Conservation (phyloP, 345 rosid genomes). For the Mangifera indica region DNA sequence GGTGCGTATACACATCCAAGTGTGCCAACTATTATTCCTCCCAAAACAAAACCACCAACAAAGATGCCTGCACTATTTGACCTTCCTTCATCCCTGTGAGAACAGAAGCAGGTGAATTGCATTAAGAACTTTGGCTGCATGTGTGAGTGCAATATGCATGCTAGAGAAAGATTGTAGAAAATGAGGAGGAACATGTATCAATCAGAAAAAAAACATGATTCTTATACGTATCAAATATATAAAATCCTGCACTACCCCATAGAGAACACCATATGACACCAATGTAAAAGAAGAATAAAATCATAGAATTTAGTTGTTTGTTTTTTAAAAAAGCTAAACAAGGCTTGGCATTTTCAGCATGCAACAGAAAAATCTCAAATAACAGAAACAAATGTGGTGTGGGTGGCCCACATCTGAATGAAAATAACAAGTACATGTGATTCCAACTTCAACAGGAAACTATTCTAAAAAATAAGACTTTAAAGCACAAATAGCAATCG, state of each 20-base stretch:
- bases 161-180: neutral
- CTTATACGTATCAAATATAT: no score
- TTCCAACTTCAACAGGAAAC: neutral
- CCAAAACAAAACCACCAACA: constrained; percentile 89
- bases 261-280: no score
- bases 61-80: constrained; percentile 57
- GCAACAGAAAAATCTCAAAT: no score
- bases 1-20: constrained; percentile 97
- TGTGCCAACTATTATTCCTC: constrained; percentile 83
- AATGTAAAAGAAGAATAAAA: no score
- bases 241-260: no score
- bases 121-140: neutral
- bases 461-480: neutral
- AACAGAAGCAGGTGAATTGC: constrained; percentile 15
- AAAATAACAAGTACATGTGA: neutral
- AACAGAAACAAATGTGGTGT: no score
- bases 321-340: no score
- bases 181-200: no score
- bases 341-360: no score
- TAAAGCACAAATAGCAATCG: neutral
- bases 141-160: neutral
- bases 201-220: no score
- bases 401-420: no score
- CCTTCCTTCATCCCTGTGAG: constrained; percentile 62
- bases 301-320: no score